phyloP scores from a whole-genome alignment of 345 rosid species.

The Physaria fendleri region DNA sequence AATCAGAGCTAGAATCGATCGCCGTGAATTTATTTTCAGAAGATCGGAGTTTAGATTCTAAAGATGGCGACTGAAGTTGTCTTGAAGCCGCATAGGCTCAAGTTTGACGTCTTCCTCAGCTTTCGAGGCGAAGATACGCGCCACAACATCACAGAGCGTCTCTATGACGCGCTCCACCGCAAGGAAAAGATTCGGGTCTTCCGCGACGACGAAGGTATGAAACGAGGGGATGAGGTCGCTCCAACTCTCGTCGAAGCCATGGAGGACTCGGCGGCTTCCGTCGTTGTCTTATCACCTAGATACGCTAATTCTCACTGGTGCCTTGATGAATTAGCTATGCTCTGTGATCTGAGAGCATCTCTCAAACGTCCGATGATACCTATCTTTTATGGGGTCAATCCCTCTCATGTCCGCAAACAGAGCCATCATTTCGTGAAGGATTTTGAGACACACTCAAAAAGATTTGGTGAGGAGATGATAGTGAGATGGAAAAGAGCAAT shows the following conservation, averaged over 20 bases:
- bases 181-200: slow-evolving; percentile 32
- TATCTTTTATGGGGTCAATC: slow-evolving; percentile 42
- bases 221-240: slow-evolving; percentile 36
- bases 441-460: slow-evolving; percentile 22
- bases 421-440: slow-evolving; percentile 27
- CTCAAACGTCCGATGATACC: slow-evolving; percentile 35
- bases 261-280: slow-evolving; percentile 46
- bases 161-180: slow-evolving; percentile 13
- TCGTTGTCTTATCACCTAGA: slow-evolving; percentile 32
- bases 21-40: background rate
- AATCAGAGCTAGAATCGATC: background rate
- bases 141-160: slow-evolving; percentile 18
- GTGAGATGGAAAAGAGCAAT: slow-evolving; percentile 41
- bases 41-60: background rate
- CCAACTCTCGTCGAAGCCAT: slow-evolving; percentile 36
- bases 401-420: slow-evolving; percentile 44
- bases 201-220: slow-evolving; percentile 38
- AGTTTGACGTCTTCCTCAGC: slow-evolving; percentile 51
- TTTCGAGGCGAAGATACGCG: slow-evolving; percentile 58
- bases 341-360: slow-evolving; percentile 19
- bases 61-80: slow-evolving; percentile 5
- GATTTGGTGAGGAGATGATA: slow-evolving; percentile 20
- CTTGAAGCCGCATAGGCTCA: slow-evolving; percentile 32
- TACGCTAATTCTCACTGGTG: slow-evolving; percentile 49
- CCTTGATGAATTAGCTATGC: slow-evolving; percentile 41